Evolutionary conservation across 495 filamentous ascomycete species (phyloP).

Genomic region (Rhizodiscina lignyota): DNA sequence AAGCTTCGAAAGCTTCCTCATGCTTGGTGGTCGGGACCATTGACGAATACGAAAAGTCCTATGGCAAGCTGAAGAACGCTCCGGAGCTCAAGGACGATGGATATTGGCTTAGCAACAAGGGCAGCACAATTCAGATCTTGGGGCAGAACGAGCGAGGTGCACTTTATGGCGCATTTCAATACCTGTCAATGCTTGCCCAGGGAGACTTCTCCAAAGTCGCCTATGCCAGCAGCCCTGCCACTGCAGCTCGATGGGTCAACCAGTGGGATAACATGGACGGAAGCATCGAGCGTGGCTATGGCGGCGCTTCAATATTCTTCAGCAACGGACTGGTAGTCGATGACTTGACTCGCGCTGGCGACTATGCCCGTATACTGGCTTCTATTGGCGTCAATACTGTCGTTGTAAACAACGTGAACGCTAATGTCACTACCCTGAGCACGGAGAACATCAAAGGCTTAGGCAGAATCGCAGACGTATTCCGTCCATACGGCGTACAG

Average conservation of each 20-base stretch:
- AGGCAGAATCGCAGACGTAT: conserved; percentile 41
- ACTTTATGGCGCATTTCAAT: conserved; percentile 54
- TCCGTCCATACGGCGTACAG: conserved; percentile 51
- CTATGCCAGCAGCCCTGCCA: conserved; percentile 38
- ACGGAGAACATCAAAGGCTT: conserved; percentile 42
- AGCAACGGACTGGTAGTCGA: conserved; percentile 31
- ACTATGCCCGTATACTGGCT: conserved; percentile 53
- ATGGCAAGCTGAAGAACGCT: conserved; percentile 16
- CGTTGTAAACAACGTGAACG: conserved; percentile 60
- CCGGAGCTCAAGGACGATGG: conserved; percentile 42
- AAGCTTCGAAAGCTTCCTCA: conserved; percentile 14
- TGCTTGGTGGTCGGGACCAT: conserved; percentile 41
- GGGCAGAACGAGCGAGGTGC: conserved; percentile 53
- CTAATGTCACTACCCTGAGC: conserved; percentile 39
- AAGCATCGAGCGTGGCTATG: conserved; percentile 52
- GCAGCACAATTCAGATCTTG: conserved; percentile 35
- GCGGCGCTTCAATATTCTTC: conserved; percentile 56
- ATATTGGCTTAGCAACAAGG: conserved; percentile 37
- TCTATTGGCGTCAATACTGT: conserved; percentile 50
- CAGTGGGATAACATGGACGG: conserved; percentile 64
- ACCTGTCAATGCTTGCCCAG: conserved; percentile 45
- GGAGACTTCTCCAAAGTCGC: conserved; percentile 38
- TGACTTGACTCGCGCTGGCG: conserved; percentile 38
- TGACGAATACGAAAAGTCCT: conserved; percentile 28
- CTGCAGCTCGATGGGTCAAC: conserved; percentile 52